Evolutionary conservation across 345 rosid genomes (phyloP).

Genomic region (Populus ilicifolia): DNA sequence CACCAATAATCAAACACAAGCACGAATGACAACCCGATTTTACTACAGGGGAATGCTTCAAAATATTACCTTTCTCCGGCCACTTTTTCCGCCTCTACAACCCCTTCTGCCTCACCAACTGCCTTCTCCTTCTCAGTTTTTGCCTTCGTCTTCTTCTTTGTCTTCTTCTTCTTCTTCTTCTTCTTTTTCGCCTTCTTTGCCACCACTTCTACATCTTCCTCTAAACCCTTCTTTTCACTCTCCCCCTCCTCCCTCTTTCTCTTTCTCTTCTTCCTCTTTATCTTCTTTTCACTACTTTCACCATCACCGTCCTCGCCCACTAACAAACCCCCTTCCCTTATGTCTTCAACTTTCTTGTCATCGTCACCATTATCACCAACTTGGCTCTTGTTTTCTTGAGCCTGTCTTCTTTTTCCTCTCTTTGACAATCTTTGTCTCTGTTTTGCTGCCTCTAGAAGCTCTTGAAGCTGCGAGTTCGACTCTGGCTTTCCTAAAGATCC

Average conservation of each 20-base stretch:
- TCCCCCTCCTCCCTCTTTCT: slow-evolving; percentile 17
- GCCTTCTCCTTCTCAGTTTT: slow-evolving; percentile 11
- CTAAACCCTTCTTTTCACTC: slow-evolving; percentile 6
- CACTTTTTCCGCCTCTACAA: slow-evolving; percentile 2
- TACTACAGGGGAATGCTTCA: background rate
- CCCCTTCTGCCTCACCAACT: slow-evolving; percentile 7
- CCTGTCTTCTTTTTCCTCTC: slow-evolving; percentile 64
- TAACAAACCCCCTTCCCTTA: background rate
- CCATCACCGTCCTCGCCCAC: slow-evolving; percentile 32
- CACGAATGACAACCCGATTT: background rate
- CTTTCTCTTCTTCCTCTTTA: slow-evolving; percentile 20
- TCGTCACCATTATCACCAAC: slow-evolving; percentile 3
- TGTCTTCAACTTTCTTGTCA: background rate
- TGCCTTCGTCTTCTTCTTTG: slow-evolving; percentile 7
- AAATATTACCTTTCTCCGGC: slow-evolving; percentile 10
- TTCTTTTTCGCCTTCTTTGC: slow-evolving; percentile 7
- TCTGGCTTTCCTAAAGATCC: slow-evolving; percentile 1
- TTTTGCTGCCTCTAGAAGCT: slow-evolving; percentile 49
- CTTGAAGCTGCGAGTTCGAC: slow-evolving; percentile 33
- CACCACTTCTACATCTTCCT: background rate
- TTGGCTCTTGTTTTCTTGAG: background rate
- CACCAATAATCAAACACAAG: background rate
- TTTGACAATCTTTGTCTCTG: slow-evolving; percentile 67
- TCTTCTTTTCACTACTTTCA: slow-evolving; percentile 16
- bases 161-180: slow-evolving; percentile 21